Percentiles rank a stretch among this genome's conserved stretches.
These are phyloP conservation scores for Claviceps purpurea DNA, from an alignment of 2,329 filamentous ascomycete genomes.

Conservation along the genomic window DNA sequence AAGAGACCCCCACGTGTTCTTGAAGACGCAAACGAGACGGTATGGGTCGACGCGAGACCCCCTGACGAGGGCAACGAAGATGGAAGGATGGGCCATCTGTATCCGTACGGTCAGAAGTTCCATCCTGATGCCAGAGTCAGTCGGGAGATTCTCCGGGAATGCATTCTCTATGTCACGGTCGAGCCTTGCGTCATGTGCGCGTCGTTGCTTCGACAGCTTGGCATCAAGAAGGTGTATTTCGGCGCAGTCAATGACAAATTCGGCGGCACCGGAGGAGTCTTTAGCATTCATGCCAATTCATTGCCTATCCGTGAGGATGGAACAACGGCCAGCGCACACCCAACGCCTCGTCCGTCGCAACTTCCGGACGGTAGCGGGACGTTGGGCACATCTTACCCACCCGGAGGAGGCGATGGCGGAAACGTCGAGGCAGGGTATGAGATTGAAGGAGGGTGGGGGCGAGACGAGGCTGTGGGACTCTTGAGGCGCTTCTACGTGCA, in stretches of 20 bases:
- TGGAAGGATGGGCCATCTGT: slow-evolving; percentile 41
- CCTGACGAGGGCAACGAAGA: slow-evolving; percentile 37
- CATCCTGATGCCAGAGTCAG: slow-evolving; percentile 45
- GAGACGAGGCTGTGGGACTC: slow-evolving; percentile 86
- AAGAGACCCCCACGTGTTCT: slow-evolving; percentile 14
- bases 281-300: slow-evolving; percentile 64
- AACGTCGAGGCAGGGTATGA: slow-evolving; percentile 69
- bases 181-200: slow-evolving; percentile 99
- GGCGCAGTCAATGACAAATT: slow-evolving; percentile 95
- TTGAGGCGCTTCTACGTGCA: slow-evolving; percentile 93
- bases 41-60: slow-evolving; percentile 11
- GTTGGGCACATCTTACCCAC: slow-evolving; percentile 23
- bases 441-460: slow-evolving; percentile 74
- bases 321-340: slow-evolving; percentile 27
- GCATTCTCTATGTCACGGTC: slow-evolving; percentile 85
- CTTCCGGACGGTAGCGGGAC: slow-evolving; percentile 23
- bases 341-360: slow-evolving; percentile 22
- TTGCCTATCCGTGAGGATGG: slow-evolving; percentile 24
- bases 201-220: slow-evolving; percentile 75
- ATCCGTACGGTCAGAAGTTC: slow-evolving; percentile 47
- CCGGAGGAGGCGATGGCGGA: slow-evolving; percentile 39
- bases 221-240: slow-evolving; percentile 83
- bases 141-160: slow-evolving; percentile 53
- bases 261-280: slow-evolving; percentile 86
- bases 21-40: slow-evolving; percentile 12